phyloP scores from a whole-genome alignment of 1,284 basidiomycete genomes.

The Phenoliferia sp. region DNA sequence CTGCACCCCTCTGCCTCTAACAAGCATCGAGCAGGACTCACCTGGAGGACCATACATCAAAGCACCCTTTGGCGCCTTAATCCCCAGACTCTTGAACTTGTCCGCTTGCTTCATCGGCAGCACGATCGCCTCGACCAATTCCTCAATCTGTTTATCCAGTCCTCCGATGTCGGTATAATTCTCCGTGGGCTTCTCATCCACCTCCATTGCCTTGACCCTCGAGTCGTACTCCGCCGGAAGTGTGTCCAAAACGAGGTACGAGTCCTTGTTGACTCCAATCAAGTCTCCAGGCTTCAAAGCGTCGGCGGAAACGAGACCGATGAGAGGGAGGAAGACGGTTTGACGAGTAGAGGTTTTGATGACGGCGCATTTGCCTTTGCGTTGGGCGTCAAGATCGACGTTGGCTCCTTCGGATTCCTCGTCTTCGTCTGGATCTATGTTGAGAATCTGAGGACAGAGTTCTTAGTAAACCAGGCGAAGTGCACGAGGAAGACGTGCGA shows the following conservation, averaged over 20 bases:
- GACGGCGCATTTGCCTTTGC: slow-evolving; percentile 95
- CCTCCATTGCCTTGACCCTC: slow-evolving; percentile 88
- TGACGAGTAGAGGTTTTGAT: slow-evolving; percentile 95
- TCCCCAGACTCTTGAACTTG: slow-evolving; percentile 75
- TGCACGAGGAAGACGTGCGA: not conserved
- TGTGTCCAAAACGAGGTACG: slow-evolving; percentile 93
- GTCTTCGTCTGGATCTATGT: slow-evolving; percentile 80
- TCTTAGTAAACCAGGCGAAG: not conserved
- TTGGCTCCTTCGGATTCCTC: slow-evolving; percentile 78
- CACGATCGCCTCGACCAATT: slow-evolving; percentile 73
- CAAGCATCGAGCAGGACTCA: slow-evolving; percentile 36
- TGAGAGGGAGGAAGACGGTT: slow-evolving; percentile 96
- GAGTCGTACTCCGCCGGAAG: slow-evolving; percentile 72
- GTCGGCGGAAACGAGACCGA: slow-evolving; percentile 90
- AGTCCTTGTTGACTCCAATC: slow-evolving; percentile 99
- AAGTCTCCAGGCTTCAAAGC: slow-evolving; percentile 85
- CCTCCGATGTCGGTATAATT: slow-evolving; percentile 75
- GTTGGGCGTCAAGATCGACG: slow-evolving; percentile 86
- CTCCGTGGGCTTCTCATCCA: slow-evolving; percentile 72
- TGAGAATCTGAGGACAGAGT: slow-evolving; percentile 68
- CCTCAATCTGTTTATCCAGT: slow-evolving; percentile 75
- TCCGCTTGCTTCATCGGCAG: slow-evolving; percentile 75
- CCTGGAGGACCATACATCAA: slow-evolving; percentile 76
- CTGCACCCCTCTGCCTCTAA: not conserved
- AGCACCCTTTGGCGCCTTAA: slow-evolving; percentile 70